Evolutionary conservation across 2,329 filamentous ascomycete species (phyloP).

Genomic region (Diplodia sapinea): DNA sequence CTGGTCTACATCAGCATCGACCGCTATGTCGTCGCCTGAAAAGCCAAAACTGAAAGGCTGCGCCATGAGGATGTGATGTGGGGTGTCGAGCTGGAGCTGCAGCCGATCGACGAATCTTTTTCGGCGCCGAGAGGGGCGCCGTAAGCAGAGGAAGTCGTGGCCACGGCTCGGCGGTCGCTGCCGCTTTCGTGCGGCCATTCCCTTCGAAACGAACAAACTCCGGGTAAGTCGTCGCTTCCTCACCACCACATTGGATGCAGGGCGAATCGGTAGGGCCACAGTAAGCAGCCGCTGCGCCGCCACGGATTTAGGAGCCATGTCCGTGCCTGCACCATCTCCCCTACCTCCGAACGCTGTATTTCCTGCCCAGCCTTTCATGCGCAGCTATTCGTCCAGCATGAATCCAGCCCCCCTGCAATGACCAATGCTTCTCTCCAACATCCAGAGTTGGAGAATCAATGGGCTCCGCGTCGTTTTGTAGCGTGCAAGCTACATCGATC

Average conservation of each 20-base stretch:
- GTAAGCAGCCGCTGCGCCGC: not conserved
- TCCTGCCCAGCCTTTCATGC: not conserved
- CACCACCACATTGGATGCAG: not conserved
- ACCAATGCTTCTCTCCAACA: not conserved
- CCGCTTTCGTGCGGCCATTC: not conserved
- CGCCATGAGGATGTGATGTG: conserved; percentile 15
- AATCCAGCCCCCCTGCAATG: not conserved
- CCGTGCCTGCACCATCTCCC: not conserved
- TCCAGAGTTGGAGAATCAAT: not conserved
- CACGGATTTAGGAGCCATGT: not conserved
- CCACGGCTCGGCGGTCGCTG: not conserved
- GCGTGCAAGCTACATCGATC: too few relatives aligned
- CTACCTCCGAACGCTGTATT: not conserved
- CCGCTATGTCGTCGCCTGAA: conserved; percentile 63
- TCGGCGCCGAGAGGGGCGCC: conserved; percentile 10
- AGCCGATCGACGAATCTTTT: conserved; percentile 19
- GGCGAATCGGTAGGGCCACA: not conserved
- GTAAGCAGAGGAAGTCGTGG: not conserved
- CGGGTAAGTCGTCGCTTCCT: not conserved
- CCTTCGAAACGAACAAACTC: not conserved
- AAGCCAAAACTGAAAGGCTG: conserved; percentile 63
- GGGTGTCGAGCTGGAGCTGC: not conserved
- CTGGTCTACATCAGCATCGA: conserved; percentile 49
- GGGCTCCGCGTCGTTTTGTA: too few relatives aligned
- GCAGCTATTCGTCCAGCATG: not conserved